A percentile compares a stretch with the other conserved stretches of the same genome.
phyloP scores from a whole-genome alignment of 1,139 yeast species.

The Meyerozyma guilliermondii region DNA sequence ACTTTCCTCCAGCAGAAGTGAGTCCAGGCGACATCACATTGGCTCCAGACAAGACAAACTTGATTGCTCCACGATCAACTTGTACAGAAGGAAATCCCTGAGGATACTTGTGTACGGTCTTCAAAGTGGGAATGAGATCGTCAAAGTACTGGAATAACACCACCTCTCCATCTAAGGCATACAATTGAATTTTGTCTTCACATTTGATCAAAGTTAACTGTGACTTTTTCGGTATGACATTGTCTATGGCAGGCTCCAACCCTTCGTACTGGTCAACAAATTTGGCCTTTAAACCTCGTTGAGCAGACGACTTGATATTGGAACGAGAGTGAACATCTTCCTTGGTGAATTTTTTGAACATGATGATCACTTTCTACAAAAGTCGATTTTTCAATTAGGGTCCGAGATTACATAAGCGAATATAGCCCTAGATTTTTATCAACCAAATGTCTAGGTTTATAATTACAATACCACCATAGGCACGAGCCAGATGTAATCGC shows the following conservation, averaged over 20 bases:
- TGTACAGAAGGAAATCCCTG: slow-evolving; percentile 77
- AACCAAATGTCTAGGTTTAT: slow-evolving; percentile 57
- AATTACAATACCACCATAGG: slow-evolving; percentile 70
- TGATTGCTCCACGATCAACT: slow-evolving; percentile 96
- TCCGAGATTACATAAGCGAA: not conserved
- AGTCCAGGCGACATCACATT: slow-evolving; percentile 97
- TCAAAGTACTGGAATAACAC: slow-evolving; percentile 80
- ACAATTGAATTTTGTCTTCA: slow-evolving; percentile 81
- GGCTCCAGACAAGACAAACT: slow-evolving; percentile 90
- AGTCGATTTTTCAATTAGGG: not conserved
- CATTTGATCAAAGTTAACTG: slow-evolving; percentile 80
- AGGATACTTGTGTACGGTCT: slow-evolving; percentile 78
- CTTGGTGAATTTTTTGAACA: slow-evolving; percentile 70
- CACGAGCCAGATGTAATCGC: slow-evolving; percentile 55
- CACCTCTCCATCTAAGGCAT: slow-evolving; percentile 68
- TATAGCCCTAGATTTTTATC: too few species aligned
- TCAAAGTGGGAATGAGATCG: slow-evolving; percentile 74
- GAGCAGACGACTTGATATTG: slow-evolving; percentile 88
- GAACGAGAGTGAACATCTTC: slow-evolving; percentile 90
- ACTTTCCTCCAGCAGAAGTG: slow-evolving; percentile 81
- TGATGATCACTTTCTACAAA: slow-evolving; percentile 9
- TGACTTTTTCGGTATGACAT: slow-evolving; percentile 85
- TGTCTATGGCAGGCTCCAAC: slow-evolving; percentile 72
- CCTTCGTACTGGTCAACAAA: slow-evolving; percentile 68
- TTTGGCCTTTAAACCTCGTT: slow-evolving; percentile 73